A percentile compares a stretch with the other conserved stretches of the same genome.
Evolutionary conservation across 176 grass and related monocot species (phyloP).

Genomic region (Phoenix roebelenii): DNA sequence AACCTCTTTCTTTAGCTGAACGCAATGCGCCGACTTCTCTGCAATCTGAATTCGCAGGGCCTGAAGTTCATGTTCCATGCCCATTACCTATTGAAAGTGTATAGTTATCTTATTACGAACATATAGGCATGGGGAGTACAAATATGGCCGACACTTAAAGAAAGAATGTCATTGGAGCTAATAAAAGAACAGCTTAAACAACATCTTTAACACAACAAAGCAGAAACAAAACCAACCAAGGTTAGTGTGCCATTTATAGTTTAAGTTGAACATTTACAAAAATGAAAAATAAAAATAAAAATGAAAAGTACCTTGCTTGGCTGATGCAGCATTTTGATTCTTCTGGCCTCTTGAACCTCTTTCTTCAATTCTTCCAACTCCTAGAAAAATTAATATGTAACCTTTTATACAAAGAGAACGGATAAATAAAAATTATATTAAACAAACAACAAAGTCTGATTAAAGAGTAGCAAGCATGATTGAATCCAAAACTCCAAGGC

Average conservation of each 20-base stretch:
- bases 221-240: no score
- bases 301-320: constrained; percentile 75
- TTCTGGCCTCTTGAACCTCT: constrained; percentile 86
- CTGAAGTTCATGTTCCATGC: constrained; percentile 92
- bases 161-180: no score
- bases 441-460: background rate
- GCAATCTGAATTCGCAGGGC: constrained; percentile 50
- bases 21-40: constrained; percentile 78
- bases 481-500: no score
- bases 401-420: no score
- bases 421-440: no score
- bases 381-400: constrained; percentile 14
- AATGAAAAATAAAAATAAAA: no score
- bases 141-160: no score
- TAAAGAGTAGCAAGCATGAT: background rate
- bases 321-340: constrained; percentile 98
- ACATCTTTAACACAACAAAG: no score
- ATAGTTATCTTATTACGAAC: constrained; percentile 3
- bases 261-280: no score
- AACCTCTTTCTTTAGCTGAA: constrained; percentile 92
- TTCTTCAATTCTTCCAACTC: constrained; percentile 76
- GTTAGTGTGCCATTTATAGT: no score
- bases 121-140: no score
- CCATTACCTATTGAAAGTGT: constrained; percentile 48
- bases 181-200: no score